These are phyloP conservation scores for Chytriomyces hyalinus DNA, from an alignment of 192 early-diverging fungal species.

Conservation along the genomic window DNA sequence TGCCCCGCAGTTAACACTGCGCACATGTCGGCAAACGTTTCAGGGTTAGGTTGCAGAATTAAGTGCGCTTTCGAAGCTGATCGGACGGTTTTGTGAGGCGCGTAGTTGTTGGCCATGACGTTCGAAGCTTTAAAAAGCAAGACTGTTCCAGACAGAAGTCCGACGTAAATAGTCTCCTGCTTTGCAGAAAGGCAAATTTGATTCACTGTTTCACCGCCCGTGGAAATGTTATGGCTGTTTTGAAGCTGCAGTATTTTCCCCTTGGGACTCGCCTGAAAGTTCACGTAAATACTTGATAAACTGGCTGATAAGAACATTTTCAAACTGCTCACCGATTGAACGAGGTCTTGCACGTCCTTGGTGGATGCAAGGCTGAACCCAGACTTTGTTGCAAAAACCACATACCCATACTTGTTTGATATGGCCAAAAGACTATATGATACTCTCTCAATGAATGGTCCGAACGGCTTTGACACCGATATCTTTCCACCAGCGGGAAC, in stretches of 20 bases:
- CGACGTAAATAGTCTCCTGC: constrained; percentile 14
- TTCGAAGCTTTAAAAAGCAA: constrained; percentile 1
- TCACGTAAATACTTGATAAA: background rate
- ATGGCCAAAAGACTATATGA: constrained; percentile 21
- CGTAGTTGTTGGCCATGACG: background rate
- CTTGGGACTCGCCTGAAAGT: background rate
- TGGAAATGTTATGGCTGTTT: background rate
- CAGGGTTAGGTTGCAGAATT: constrained; percentile 32
- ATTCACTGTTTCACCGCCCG: background rate
- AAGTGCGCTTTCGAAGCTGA: constrained; percentile 11
- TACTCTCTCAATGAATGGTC: background rate
- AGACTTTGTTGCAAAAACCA: constrained; percentile 20
- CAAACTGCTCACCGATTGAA: background rate
- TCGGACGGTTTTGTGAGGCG: background rate
- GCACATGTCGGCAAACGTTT: constrained; percentile 13
- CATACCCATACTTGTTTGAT: constrained; percentile 36
- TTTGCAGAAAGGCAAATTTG: constrained; percentile 26
- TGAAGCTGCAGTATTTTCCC: background rate
- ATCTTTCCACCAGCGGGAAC: too few relatives aligned
- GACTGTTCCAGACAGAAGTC: background rate
- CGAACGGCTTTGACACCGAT: too few relatives aligned
- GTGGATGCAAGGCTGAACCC: constrained; percentile 33
- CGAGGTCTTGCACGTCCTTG: constrained; percentile 6
- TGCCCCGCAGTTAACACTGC: constrained; percentile 1
- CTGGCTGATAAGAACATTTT: background rate